phyloP scores from a whole-genome alignment of 2,329 filamentous ascomycete genomes.

The Diaporthe citri region DNA sequence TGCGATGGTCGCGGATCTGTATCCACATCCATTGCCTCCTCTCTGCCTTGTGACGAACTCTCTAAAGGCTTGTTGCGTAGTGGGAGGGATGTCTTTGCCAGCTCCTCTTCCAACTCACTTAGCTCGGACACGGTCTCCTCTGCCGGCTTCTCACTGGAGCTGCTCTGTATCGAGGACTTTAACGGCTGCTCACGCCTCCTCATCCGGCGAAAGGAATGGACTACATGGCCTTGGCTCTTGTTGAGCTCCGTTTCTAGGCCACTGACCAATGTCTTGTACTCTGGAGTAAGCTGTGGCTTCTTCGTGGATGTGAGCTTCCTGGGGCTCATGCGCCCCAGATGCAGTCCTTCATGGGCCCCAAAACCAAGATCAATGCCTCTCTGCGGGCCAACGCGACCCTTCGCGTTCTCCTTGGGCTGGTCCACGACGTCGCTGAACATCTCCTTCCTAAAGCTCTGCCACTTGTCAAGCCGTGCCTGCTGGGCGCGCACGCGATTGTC shows the following conservation, averaged over 20 bases:
- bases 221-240: constrained; percentile 43
- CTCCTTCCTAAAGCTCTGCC: constrained; percentile 75
- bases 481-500: constrained; percentile 77
- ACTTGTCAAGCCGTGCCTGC: constrained; percentile 75
- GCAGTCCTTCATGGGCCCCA: constrained; percentile 62
- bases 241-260: constrained; percentile 58
- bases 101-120: constrained; percentile 66
- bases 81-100: constrained; percentile 42
- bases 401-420: constrained; percentile 44
- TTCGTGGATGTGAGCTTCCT: constrained; percentile 44
- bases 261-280: constrained; percentile 60
- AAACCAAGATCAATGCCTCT: constrained; percentile 68
- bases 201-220: constrained; percentile 44
- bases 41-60: not conserved
- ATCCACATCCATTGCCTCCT: not conserved
- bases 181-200: not conserved
- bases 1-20: not conserved
- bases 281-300: constrained; percentile 49
- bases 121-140: constrained; percentile 61
- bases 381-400: constrained; percentile 43
- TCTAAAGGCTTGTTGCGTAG: not conserved
- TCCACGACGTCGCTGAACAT: constrained; percentile 54
- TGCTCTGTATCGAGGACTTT: constrained; percentile 18
- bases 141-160: constrained; percentile 37
- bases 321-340: constrained; percentile 53